Percentiles rank a stretch among this genome's conserved stretches.
phyloP scores from a whole-genome alignment of 129 eudicot species.

The Pulicaria dysenterica region DNA sequence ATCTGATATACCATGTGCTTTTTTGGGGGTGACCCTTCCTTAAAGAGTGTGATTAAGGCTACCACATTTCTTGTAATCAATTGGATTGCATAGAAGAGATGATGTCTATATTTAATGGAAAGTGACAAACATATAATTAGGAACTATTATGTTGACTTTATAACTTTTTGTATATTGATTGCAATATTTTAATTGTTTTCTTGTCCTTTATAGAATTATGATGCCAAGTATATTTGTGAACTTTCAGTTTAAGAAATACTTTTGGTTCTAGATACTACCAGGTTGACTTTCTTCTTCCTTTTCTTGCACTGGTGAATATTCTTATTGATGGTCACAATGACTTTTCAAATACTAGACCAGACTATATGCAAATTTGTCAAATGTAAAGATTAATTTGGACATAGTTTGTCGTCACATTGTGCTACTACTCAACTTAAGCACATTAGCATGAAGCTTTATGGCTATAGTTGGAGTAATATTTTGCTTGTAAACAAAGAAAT shows the following conservation, averaged over 20 bases:
- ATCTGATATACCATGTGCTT: no score
- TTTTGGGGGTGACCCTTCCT: no score
- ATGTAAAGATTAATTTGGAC: no score
- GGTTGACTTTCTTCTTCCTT: conserved; percentile 23
- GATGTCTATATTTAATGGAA: neutral
- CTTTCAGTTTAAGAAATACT: conserved; percentile 9
- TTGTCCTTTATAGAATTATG: neutral
- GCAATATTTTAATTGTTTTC: neutral
- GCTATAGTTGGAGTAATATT: no score
- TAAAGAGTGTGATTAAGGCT: no score
- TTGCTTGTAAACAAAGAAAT: conserved; percentile 5
- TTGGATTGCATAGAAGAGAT: neutral
- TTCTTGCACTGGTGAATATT: neutral
- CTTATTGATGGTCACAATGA: neutral
- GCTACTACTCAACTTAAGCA: no score
- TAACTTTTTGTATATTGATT: neutral
- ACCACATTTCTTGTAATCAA: neutral
- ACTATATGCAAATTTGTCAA: neutral
- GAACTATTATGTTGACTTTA: neutral
- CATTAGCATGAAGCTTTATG: no score
- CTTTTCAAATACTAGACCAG: neutral
- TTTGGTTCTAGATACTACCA: conserved; percentile 1
- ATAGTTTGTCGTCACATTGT: no score
- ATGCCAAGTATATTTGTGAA: conserved; percentile 4
- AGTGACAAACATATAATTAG: neutral